These are phyloP conservation scores for Penicillium maclennaniae DNA, from an alignment of 495 filamentous ascomycete genomes.

Conservation along the genomic window DNA sequence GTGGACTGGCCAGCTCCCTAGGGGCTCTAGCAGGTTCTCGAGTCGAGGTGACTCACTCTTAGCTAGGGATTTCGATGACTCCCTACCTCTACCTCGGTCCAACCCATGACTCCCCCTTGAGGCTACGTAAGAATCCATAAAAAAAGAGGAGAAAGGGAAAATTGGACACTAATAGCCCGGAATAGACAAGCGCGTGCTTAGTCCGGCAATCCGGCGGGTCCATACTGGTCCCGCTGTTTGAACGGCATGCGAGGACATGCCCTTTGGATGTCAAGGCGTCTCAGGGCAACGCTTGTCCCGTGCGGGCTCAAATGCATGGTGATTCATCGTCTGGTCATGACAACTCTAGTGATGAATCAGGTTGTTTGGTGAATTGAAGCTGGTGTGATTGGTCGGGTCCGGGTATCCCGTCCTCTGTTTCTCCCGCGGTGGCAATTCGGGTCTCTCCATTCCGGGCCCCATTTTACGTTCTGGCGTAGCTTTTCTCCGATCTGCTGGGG, in stretches of 20 bases:
- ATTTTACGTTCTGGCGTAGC: neutral
- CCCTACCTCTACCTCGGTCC: neutral
- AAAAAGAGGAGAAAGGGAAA: neutral
- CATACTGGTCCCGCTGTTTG: neutral
- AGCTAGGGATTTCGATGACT: no score
- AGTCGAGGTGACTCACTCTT: neutral
- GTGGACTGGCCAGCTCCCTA: no score
- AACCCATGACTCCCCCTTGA: neutral
- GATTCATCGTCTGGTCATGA: conserved; percentile 20
- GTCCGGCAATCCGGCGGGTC: conserved; percentile 14
- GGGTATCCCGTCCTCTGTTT: conserved; percentile 7
- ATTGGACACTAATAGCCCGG: neutral
- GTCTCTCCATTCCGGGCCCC: conserved; percentile 17
- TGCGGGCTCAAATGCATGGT: conserved; percentile 6
- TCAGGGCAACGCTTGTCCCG: conserved; percentile 15
- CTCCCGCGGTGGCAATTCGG: conserved; percentile 23
- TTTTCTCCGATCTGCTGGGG: neutral
- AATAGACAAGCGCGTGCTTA: conserved; percentile 1
- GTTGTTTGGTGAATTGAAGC: conserved; percentile 16
- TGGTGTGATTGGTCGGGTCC: conserved; percentile 11
- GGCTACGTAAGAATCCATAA: neutral
- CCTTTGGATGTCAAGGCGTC: neutral
- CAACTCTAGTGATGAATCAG: conserved; percentile 24
- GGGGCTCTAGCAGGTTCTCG: no score
- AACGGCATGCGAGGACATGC: conserved; percentile 1